Percentiles rank a stretch among this genome's conserved stretches.
phyloP scores from a whole-genome alignment of 768 basidiomycete species.

The Kwoniella dendrophila region DNA sequence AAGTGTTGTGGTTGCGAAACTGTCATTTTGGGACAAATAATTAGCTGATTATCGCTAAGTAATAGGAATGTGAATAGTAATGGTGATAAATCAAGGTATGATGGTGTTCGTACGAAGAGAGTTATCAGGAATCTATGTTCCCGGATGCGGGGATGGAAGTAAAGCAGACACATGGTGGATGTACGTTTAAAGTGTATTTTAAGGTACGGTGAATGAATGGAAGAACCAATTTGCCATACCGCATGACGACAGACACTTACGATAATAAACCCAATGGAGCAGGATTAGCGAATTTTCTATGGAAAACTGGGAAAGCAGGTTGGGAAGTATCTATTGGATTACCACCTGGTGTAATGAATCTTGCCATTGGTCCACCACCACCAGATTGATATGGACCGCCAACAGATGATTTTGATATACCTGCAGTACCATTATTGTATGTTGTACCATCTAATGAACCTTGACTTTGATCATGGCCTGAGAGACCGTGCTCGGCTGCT shows the following conservation, averaged over 20 bases:
- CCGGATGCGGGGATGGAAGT: too few species aligned
- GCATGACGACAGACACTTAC: conserved; percentile 5
- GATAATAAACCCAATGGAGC: conserved; percentile 53
- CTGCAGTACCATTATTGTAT: not conserved
- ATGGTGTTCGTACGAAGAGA: too few species aligned
- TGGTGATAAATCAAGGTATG: too few species aligned
- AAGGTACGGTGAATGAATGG: not conserved
- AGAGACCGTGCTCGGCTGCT: conserved; percentile 3
- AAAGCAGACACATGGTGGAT: too few species aligned
- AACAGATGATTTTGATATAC: too few species aligned
- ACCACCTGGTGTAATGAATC: conserved; percentile 53
- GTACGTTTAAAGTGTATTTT: too few species aligned
- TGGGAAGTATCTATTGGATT: conserved; percentile 52
- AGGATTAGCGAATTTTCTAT: conserved; percentile 54
- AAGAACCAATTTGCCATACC: not conserved
- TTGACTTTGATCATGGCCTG: not conserved
- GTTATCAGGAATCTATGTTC: too few species aligned
- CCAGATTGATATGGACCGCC: conserved; percentile 19
- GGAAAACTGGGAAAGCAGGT: conserved; percentile 47
- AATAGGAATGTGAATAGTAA: too few species aligned
- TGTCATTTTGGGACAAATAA: too few species aligned
- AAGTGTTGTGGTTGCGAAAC: conserved; percentile 55
- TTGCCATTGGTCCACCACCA: conserved; percentile 28
- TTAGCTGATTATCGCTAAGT: too few species aligned
- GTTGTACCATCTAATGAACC: not conserved